These are phyloP conservation scores for Bryoerythrophyllum caledonicum DNA, from an alignment of 225 moss, liverwort and hornwort genomes.

Conservation along the genomic window DNA sequence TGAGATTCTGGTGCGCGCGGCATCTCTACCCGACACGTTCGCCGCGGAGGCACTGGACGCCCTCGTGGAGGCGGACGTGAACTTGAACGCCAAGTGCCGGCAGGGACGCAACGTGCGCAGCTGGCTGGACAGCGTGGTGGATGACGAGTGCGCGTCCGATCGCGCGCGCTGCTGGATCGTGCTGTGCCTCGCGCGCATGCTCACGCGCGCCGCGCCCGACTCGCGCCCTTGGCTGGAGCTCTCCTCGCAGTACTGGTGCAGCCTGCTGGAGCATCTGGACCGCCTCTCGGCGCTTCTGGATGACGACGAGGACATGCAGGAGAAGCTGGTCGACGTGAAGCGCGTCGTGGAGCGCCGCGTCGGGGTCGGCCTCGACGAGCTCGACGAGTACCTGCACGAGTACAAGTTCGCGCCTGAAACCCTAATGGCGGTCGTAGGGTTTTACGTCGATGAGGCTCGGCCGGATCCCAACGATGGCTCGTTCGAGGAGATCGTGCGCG, in stretches of 20 bases:
- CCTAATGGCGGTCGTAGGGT: conserved; percentile 35
- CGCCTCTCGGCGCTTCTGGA: conserved; percentile 26
- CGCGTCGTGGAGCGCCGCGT: conserved; percentile 45
- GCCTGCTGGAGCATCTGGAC: conserved; percentile 77
- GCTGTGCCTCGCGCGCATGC: conserved; percentile 66
- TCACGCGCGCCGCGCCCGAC: conserved; percentile 57
- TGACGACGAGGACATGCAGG: conserved; percentile 71
- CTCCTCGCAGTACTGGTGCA: conserved; percentile 94
- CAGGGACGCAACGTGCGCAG: conserved; percentile 79
- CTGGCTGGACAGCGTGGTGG: conserved; percentile 74
- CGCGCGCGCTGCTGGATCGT: conserved; percentile 74
- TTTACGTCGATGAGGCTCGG: conserved; percentile 42
- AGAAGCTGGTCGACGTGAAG: conserved; percentile 48
- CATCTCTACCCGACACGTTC: conserved; percentile 62
- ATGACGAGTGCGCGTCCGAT: conserved; percentile 60
- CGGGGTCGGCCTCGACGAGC: conserved; percentile 54
- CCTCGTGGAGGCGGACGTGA: conserved; percentile 84
- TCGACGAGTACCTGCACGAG: conserved; percentile 54
- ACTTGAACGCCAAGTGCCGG: conserved; percentile 78
- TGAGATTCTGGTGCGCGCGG: conserved; percentile 73
- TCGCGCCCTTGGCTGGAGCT: conserved; percentile 79
- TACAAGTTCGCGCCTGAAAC: conserved; percentile 53
- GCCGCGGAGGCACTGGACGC: conserved; percentile 74
- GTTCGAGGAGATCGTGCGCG: conserved; percentile 43
- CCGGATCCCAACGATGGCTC: conserved; percentile 29